These are phyloP conservation scores for Ascochyta rabiei DNA, from an alignment of 2,329 filamentous ascomycete genomes.

Conservation along the genomic window DNA sequence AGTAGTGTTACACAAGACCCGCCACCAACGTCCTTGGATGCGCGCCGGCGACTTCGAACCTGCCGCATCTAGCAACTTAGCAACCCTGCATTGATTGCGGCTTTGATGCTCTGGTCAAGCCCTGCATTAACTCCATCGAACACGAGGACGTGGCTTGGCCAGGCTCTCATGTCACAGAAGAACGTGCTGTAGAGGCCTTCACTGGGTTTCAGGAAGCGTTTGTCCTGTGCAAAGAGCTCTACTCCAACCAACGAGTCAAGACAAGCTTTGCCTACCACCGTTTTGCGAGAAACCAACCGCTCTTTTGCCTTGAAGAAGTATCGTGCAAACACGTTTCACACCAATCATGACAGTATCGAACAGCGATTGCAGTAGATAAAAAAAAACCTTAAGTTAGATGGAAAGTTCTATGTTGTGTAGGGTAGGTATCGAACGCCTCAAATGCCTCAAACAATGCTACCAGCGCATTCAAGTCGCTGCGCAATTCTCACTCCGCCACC, in stretches of 20 bases:
- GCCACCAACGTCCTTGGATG: slow-evolving; percentile 12
- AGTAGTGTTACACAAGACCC: slow-evolving; percentile 18
- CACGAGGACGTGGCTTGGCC: background rate
- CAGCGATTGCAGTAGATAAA: too few relatives aligned
- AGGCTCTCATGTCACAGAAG: background rate
- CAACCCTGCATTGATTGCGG: slow-evolving; percentile 1
- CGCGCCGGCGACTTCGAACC: slow-evolving; percentile 11
- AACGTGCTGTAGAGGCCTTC: too few relatives aligned
- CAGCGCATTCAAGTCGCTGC: background rate
- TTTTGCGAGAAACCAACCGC: too few relatives aligned
- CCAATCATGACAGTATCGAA: too few relatives aligned
- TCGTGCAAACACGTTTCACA: too few relatives aligned
- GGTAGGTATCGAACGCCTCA: slow-evolving; percentile 9
- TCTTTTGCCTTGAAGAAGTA: too few relatives aligned
- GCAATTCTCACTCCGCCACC: background rate
- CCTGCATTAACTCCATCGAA: slow-evolving; percentile 7
- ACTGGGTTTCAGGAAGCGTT: background rate
- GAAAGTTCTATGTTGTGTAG: background rate
- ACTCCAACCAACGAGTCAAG: too few relatives aligned
- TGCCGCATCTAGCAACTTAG: slow-evolving; percentile 11
- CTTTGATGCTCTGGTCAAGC: slow-evolving; percentile 5
- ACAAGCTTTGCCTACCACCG: too few relatives aligned
- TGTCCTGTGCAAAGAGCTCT: too few relatives aligned
- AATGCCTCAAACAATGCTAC: background rate
- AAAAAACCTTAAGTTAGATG: background rate